These are phyloP conservation scores for Priceomyces melissophilus DNA, from an alignment of 805 yeast species.

Conservation along the genomic window DNA sequence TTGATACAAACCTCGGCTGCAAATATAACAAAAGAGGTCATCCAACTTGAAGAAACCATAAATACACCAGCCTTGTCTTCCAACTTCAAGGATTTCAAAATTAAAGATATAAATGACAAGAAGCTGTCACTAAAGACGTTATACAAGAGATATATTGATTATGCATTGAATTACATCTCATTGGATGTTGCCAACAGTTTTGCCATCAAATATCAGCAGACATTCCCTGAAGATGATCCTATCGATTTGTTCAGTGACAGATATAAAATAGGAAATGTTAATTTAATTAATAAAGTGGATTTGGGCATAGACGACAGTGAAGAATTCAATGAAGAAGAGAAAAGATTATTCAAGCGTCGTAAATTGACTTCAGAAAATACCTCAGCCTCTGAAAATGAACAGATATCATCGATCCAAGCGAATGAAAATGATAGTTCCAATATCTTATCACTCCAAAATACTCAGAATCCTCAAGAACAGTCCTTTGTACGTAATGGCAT, in stretches of 20 bases:
- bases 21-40: constrained; percentile 40
- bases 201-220: constrained; percentile 60
- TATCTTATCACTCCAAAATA: neutral
- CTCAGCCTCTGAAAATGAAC: constrained; percentile 3
- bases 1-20: constrained; percentile 75
- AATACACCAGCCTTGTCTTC: constrained; percentile 35
- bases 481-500: constrained; percentile 32
- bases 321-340: constrained; percentile 3
- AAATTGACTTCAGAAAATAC: constrained; percentile 3
- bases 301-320: constrained; percentile 21
- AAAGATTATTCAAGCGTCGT: constrained; percentile 8
- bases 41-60: constrained; percentile 21
- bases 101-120: constrained; percentile 18
- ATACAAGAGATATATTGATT: constrained; percentile 51
- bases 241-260: constrained; percentile 35
- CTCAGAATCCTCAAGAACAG: constrained; percentile 9
- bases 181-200: constrained; percentile 62
- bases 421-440: neutral
- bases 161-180: constrained; percentile 70
- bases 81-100: constrained; percentile 39
- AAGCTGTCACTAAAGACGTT: constrained; percentile 27
- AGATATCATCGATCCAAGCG: constrained; percentile 4
- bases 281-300: constrained; percentile 38
- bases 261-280: constrained; percentile 32
- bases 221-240: constrained; percentile 60